Conservation (phyloP, 1,284 basidiomycete genomes). For the Porodaedalea pini region DNA sequence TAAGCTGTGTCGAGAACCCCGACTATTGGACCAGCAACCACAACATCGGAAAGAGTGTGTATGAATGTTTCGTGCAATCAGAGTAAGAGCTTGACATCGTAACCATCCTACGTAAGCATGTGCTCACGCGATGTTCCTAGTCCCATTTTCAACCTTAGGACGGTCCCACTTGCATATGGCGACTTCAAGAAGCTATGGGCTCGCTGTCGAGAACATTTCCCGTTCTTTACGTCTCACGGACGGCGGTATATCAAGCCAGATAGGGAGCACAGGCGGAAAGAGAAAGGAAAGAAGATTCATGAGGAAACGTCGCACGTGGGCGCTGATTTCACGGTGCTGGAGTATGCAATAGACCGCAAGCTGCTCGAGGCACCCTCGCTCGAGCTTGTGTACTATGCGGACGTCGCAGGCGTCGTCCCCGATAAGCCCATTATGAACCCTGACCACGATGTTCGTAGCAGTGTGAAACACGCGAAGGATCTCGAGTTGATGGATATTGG, state of each 20-base stretch:
- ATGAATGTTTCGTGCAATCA: constrained; percentile 51
- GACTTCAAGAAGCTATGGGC: constrained; percentile 55
- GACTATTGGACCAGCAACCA: constrained; percentile 67
- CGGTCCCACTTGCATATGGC: constrained; percentile 38
- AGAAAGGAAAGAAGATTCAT: constrained; percentile 38
- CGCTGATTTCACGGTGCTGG: constrained; percentile 51
- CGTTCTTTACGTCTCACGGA: constrained; percentile 27
- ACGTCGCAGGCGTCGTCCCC: constrained; percentile 69
- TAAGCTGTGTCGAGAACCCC: constrained; percentile 74
- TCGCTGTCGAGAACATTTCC: constrained; percentile 47
- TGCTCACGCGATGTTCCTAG: not conserved
- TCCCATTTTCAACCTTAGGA: constrained; percentile 17
- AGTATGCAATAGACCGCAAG: constrained; percentile 85
- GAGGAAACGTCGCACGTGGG: constrained; percentile 55
- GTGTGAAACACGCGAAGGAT: constrained; percentile 32
- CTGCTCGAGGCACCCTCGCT: constrained; percentile 74
- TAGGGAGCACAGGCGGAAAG: constrained; percentile 25
- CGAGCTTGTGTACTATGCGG: constrained; percentile 81
- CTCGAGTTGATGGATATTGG: constrained; percentile 65
- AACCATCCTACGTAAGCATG: not conserved
- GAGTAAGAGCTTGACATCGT: constrained; percentile 43
- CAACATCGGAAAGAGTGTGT: constrained; percentile 59
- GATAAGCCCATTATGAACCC: constrained; percentile 27
- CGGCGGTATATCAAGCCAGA: constrained; percentile 10
- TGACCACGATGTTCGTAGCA: constrained; percentile 18